A percentile compares a stretch with the other conserved stretches of the same genome.
These are phyloP conservation scores for Blastocystis sp. DNA, from an alignment of 352 stramenopile species.

Conservation along the genomic window DNA sequence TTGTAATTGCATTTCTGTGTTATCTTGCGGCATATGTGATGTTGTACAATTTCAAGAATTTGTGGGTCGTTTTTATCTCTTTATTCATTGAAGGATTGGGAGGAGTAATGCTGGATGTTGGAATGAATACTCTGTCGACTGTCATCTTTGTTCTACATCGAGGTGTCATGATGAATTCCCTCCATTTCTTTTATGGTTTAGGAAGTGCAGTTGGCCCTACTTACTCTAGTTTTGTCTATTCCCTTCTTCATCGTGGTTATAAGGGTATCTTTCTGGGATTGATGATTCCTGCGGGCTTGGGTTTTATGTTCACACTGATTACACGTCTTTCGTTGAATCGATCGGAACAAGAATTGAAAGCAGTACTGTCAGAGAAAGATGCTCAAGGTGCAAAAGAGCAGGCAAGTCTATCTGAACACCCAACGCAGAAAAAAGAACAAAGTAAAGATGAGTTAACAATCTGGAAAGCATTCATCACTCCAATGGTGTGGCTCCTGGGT, in stretches of 20 bases:
- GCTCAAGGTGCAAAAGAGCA: background rate
- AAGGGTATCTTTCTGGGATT: conserved; percentile 53
- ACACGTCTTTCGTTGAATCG: conserved; percentile 25
- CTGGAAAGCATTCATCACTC: conserved; percentile 22
- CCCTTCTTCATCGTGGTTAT: conserved; percentile 6
- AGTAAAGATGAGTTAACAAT: conserved; percentile 1
- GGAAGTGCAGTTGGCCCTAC: conserved; percentile 14
- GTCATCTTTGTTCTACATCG: conserved; percentile 25
- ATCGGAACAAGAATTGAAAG: background rate
- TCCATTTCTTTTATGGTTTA: conserved; percentile 66
- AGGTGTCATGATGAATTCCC: conserved; percentile 65
- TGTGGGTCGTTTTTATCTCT: conserved; percentile 49
- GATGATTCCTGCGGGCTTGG: background rate
- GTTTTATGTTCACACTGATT: background rate
- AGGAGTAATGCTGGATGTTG: conserved; percentile 18
- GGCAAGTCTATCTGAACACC: background rate
- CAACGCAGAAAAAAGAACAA: too few species aligned
- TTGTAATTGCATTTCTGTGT: background rate
- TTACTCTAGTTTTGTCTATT: conserved; percentile 16
- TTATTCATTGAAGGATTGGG: conserved; percentile 56
- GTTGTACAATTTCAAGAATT: background rate
- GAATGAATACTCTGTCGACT: conserved; percentile 57
- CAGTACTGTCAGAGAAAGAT: background rate
- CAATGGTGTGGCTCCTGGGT: conserved; percentile 63
- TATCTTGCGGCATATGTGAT: conserved; percentile 10